These are phyloP conservation scores for Trichoderma sp. DNA, from an alignment of 2,329 filamentous ascomycete species.

Conservation along the genomic window DNA sequence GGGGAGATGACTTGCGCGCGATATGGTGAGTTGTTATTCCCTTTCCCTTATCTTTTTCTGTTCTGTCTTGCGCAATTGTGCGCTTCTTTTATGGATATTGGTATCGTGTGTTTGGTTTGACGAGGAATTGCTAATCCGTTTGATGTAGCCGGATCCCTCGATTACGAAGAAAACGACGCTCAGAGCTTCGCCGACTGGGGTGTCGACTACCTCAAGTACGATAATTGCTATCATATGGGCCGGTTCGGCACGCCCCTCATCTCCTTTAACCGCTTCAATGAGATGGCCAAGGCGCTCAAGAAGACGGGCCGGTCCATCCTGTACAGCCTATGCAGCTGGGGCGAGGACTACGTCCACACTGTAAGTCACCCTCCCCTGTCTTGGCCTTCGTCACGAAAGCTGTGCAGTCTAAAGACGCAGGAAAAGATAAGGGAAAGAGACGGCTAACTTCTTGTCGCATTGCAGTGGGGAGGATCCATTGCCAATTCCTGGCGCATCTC, in stretches of 20 bases:
- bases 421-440: not conserved
- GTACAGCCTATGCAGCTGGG: conserved; percentile 38
- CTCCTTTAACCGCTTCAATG: conserved; percentile 20
- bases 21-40: conserved; percentile 6
- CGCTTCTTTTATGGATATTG: not conserved
- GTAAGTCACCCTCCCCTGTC: not conserved
- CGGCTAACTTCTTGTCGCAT: not conserved
- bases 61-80: conserved; percentile 5
- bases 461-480: conserved; percentile 15
- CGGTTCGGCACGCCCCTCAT: conserved; percentile 15
- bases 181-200: conserved; percentile 52
- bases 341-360: conserved; percentile 22
- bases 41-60: not conserved
- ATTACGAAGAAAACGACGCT: conserved; percentile 53
- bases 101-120: not conserved
- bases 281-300: conserved; percentile 36
- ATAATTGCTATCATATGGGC: conserved; percentile 40
- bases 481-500: conserved; percentile 36
- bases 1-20: conserved; percentile 49
- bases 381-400: not conserved
- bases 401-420: not conserved
- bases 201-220: conserved; percentile 54
- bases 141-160: conserved; percentile 43
- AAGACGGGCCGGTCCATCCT: conserved; percentile 33
- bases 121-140: conserved; percentile 14